Base-by-base conservation (phyloP, 352 stramenopile species). In the Phytopythium litorale region DNA sequence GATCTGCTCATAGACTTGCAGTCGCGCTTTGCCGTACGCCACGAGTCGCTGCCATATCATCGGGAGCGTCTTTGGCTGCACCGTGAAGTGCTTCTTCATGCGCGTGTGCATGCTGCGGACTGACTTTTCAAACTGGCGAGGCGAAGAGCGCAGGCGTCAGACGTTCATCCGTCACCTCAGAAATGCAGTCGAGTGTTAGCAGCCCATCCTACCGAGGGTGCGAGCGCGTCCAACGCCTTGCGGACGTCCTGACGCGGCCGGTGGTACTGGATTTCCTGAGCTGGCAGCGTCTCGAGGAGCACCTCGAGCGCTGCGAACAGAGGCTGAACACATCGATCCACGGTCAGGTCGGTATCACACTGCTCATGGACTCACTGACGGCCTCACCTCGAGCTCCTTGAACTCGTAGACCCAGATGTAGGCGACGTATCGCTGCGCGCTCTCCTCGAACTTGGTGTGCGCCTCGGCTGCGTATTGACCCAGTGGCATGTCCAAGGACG, bases 341-440 rank as follows among this genome's bases (percentile, higher is more conserved):
- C 13, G 12, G 32, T 54, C 11, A 54, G 43, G 4, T 13, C 2
- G 43, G 9, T n/a, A 42, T 11, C 13, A 2, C 38, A 45, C 38
- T 37, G 1, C 11, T 35, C 23, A 53, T 42, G 3, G 25, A 7
- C 33, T 8, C 16, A 12, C 50, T 49, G 19, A 1, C n/a, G 19
- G 3, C n/a, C 62, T 43, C 68, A 85, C 76, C 65, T 67, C 77
- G 4, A 91, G 63, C 49, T 78, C 68, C 54, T 89, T 86, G 61
- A 89, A 84, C 23, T 87, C 81, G 61, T 88, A 88, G 23, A 76
- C 66, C 81, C 81, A 91, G 25, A 91, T 81, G 35, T 73, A 91
- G 25, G 65, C 66, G 21, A 88, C 63, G 58, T 91, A 91, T 18
- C 62, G 61, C 43, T 77, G 63, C 13, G 79, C 56, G 37, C 76